Base-by-base conservation (phyloP, 768 basidiomycete genomes). In the Pulveroboletus sp. region DNA sequence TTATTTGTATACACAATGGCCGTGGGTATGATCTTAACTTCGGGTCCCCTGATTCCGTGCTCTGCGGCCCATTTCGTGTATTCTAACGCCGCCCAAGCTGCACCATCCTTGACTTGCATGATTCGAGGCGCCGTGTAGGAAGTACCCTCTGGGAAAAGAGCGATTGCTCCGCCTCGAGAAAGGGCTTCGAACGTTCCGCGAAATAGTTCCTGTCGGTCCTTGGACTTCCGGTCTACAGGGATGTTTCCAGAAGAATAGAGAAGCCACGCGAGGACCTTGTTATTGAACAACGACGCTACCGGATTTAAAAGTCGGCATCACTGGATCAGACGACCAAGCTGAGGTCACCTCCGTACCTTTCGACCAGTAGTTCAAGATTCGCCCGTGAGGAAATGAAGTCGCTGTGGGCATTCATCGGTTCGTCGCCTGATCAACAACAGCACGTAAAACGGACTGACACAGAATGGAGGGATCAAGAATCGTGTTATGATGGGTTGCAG, bases 1-100 rank as follows among this genome's bases (percentile, higher is more conserved):
- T 99, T 98, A 72, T 97, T 85, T 48, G 90, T 92, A 68, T 98
- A 98, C 13, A 92, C 91, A 54, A 99, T 93, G 5, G 89, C 83
- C 19, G 84, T 82, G 7, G 94, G 93, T 32, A 95, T 71, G 55
- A 97, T 79, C 23, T 77, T 72, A 5, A 89, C 78, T 29, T 64
- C 57, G 29, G 68, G 59, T 0, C 70, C 73, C 44, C 68, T 64
- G 51, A 73, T 74, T 23, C 79, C 74, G 59, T 82, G 73, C 48
- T 83, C 80, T 52, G 71, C 71, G 31, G 81, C 74, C 81, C 90
- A 93, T 59, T 87, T 86, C 10, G 82, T 76, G 67, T 93, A 98
- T 70, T 98, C 96, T 55, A 97, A 75, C 5, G 93, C 89, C 42
- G 92, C 86, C 93, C 93, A 97, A 11, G 93, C 83, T 29, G 90